Evolutionary conservation across 208 protist species (phyloP).

Genomic region (Trypanosoma rangeli): DNA sequence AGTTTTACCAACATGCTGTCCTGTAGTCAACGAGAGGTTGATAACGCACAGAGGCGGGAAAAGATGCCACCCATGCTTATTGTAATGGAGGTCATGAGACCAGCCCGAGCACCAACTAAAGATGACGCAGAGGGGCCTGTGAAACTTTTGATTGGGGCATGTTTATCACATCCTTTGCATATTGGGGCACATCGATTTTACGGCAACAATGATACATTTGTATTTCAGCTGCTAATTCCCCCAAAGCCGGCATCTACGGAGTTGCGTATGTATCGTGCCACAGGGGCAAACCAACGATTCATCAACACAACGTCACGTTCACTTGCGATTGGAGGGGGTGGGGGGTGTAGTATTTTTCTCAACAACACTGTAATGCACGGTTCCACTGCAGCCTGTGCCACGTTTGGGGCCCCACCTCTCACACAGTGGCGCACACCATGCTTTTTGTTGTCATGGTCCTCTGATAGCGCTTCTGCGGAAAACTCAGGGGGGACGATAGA

Average conservation of each 20-base stretch:
- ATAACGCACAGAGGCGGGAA: constrained; percentile 5
- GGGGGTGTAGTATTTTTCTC: constrained; percentile 63
- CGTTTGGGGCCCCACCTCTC: constrained; percentile 67
- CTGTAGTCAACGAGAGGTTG: constrained; percentile 49
- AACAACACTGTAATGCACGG: constrained; percentile 47
- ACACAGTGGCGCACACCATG: constrained; percentile 39
- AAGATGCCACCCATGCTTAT: constrained; percentile 51
- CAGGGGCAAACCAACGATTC: constrained; percentile 56
- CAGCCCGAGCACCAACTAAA: constrained; percentile 9
- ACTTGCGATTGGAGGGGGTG: constrained; percentile 72
- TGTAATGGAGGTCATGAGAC: constrained; percentile 50
- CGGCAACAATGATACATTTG: constrained; percentile 65
- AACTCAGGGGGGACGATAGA: background rate
- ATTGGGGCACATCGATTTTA: constrained; percentile 62
- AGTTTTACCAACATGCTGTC: constrained; percentile 52
- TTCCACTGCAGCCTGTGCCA: constrained; percentile 56
- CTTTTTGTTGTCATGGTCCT: background rate
- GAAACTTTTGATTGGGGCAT: constrained; percentile 54
- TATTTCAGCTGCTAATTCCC: constrained; percentile 68
- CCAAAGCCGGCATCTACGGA: constrained; percentile 26
- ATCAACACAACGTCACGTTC: constrained; percentile 56
- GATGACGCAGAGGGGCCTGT: background rate
- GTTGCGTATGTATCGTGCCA: constrained; percentile 47
- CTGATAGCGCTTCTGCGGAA: background rate
- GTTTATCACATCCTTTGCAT: constrained; percentile 49